Evolutionary conservation across 495 filamentous ascomycete genomes (phyloP).

Genomic region (Astrocystis sublimbata): DNA sequence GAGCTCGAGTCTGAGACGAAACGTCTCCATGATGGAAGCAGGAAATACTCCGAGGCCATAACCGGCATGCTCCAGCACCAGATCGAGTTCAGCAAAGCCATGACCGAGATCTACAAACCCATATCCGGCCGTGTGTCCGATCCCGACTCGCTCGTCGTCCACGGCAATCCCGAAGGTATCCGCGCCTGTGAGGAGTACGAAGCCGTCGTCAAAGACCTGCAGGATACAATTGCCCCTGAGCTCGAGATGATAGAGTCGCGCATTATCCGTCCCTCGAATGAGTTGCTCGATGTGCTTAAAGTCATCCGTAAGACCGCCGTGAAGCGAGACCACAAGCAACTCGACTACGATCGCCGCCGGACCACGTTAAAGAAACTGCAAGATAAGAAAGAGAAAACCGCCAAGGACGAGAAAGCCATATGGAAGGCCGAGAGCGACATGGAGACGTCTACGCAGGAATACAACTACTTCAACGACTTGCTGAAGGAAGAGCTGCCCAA

Average conservation of each 20-base stretch:
- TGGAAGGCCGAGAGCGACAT: constrained; percentile 95
- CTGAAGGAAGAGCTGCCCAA: constrained; percentile 94
- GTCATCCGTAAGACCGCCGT: constrained; percentile 81
- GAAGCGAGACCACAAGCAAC: constrained; percentile 96
- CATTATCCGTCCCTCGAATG: constrained; percentile 90
- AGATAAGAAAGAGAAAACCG: constrained; percentile 93
- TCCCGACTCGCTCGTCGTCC: constrained; percentile 73
- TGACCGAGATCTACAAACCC: constrained; percentile 95
- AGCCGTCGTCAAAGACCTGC: constrained; percentile 83
- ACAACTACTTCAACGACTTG: constrained; percentile 93
- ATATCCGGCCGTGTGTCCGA: constrained; percentile 96
- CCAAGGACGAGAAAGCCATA: constrained; percentile 96
- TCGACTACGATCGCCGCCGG: constrained; percentile 90
- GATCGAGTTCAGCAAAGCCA: constrained; percentile 96
- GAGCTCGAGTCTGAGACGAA: constrained; percentile 96
- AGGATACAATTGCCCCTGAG: constrained; percentile 84
- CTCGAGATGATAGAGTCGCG: constrained; percentile 96
- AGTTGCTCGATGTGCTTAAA: constrained; percentile 94
- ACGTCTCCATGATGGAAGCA: constrained; percentile 90
- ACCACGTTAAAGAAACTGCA: constrained; percentile 86
- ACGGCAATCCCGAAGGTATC: constrained; percentile 95
- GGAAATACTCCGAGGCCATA: constrained; percentile 95
- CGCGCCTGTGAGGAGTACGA: constrained; percentile 96
- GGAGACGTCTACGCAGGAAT: constrained; percentile 91
- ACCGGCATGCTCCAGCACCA: constrained; percentile 98